Evolutionary conservation across 1,139 yeast species (phyloP), one percentile per base, ranked within the genome.

Genomic region (Pichia sp.): DNA sequence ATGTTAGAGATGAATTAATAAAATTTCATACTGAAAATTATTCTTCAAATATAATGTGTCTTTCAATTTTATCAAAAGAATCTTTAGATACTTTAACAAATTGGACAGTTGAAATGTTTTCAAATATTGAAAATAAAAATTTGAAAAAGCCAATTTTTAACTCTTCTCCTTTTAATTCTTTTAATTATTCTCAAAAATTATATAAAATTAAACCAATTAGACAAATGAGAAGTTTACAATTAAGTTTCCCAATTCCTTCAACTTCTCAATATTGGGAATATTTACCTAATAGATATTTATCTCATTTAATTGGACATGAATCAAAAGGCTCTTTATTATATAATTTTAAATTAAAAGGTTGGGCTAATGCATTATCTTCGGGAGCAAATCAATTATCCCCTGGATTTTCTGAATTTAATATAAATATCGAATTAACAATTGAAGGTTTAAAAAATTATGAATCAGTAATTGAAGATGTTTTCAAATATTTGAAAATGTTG

Each of bases 231-330:
- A 73, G 74, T 51, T 61, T 92, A 39, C 85, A 82, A 51, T 52
- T 92, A 16, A 64, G 76, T 4, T 92, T 92, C 62, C 71, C 78
- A 49, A 75, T 86, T 12, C 96, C 96, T 2, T 90, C 86, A 57
- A 71, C 74, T 47, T 78, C 74, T 30, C 65, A 67, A 16, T 65
- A 73, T 45, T 85, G 92, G 86, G 74, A 75, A 41, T 71, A 76
- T 27, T 79, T 78, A 54, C 95, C 97, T 0, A 72, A 76, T 11
- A 76, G 74, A 43, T 85, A 87, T 62, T 74, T 70, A 54, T 77
- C 92, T 26, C 97, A 90, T 62, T 69, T 92, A 47, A 66, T 92
- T 46, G 97, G 98, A 30, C 97, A 92, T 62, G 97, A 92, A 66
- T 87, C 87, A 44, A 72, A 80, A 43, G 97, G 97, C 1, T 87